A percentile compares a stretch with the other conserved stretches of the same genome.
phyloP scores from a whole-genome alignment of 192 early-diverging fungal genomes.

The Backusella macrospora region DNA sequence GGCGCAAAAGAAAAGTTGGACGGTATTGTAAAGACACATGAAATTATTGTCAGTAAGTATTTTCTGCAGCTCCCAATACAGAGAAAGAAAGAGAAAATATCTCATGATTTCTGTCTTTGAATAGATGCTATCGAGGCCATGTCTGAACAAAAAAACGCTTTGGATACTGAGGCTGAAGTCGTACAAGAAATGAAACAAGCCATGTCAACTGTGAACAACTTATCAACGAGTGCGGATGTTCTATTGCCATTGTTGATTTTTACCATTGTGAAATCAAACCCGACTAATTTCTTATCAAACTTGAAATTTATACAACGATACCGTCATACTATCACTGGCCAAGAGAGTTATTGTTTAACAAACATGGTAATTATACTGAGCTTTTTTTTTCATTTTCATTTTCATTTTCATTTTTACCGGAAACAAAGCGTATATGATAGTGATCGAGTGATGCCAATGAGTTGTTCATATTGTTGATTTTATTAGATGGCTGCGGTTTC shows the following conservation, averaged over 20 bases:
- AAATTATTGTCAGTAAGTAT: slow-evolving; percentile 39
- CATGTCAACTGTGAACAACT: slow-evolving; percentile 21
- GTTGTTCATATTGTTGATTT: neutral
- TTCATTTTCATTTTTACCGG: too few relatives aligned
- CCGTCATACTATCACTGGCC: slow-evolving; percentile 42
- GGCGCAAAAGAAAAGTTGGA: slow-evolving; percentile 50
- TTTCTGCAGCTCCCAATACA: too few relatives aligned
- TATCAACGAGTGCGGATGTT: slow-evolving; percentile 56
- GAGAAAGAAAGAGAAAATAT: too few relatives aligned
- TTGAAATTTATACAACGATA: slow-evolving; percentile 62
- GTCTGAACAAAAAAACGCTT: slow-evolving; percentile 18
- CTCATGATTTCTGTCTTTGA: neutral
- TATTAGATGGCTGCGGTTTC: slow-evolving; percentile 50
- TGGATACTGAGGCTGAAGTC: slow-evolving; percentile 16
- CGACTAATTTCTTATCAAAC: slow-evolving; percentile 70
- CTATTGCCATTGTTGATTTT: slow-evolving; percentile 71
- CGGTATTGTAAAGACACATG: slow-evolving; percentile 43
- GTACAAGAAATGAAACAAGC: slow-evolving; percentile 35
- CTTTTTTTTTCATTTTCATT: neutral
- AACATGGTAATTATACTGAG: slow-evolving; percentile 46
- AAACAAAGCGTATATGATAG: neutral
- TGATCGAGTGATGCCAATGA: too few relatives aligned
- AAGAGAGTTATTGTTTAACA: slow-evolving; percentile 53
- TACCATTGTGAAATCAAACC: slow-evolving; percentile 67
- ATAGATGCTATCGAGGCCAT: slow-evolving; percentile 30